Conservation (phyloP, 1,139 yeast species). For the Scheffersomyces segobiensis region DNA sequence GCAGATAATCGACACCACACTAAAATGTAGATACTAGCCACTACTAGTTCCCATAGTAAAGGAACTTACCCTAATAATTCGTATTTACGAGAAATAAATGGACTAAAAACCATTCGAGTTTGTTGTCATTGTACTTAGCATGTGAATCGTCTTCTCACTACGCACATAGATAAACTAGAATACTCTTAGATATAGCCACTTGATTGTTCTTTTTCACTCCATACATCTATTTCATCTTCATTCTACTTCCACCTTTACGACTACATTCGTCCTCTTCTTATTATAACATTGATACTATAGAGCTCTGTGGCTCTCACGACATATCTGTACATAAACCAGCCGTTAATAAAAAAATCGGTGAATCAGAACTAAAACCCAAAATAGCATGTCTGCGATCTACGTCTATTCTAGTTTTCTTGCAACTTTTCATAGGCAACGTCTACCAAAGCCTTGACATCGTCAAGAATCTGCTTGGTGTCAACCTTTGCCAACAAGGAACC, state of each 20-base stretch:
- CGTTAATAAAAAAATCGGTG: not conserved
- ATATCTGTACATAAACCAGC: not conserved
- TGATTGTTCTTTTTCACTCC: not conserved
- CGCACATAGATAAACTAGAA: not conserved
- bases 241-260: not conserved
- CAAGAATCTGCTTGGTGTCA: conserved; percentile 19
- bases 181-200: not conserved
- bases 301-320: not conserved
- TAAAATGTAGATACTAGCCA: not conserved
- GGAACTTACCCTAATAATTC: not conserved
- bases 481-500: conserved; percentile 21
- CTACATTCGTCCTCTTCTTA: not conserved
- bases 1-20: not conserved
- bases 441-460: conserved; percentile 22
- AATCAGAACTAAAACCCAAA: not conserved
- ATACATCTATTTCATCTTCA: not conserved
- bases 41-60: not conserved
- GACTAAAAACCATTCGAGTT: no score
- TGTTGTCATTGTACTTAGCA: not conserved
- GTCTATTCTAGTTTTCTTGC: not conserved
- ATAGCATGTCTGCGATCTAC: not conserved
- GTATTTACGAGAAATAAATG: no score
- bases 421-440: conserved; percentile 17
- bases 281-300: not conserved
- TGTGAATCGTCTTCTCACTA: not conserved